These are phyloP conservation scores for Marasmius fiardii DNA, from an alignment of 1,284 basidiomycete genomes.

Conservation along the genomic window DNA sequence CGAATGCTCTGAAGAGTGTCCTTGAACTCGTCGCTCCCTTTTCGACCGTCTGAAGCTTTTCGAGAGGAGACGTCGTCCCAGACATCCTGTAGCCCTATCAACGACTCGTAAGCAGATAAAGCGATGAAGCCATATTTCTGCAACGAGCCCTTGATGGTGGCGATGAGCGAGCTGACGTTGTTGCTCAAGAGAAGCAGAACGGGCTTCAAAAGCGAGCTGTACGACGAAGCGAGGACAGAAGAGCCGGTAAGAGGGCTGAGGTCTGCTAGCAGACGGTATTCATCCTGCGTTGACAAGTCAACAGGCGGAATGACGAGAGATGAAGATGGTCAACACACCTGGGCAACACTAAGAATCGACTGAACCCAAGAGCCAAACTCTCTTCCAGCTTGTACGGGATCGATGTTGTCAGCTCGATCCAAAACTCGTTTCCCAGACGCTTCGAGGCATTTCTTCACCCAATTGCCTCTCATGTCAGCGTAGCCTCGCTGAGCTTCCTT, in stretches of 20 bases:
- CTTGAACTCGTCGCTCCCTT: conserved; percentile 64
- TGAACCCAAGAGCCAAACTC: conserved; percentile 70
- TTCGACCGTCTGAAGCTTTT: conserved; percentile 34
- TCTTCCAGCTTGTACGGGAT: conserved; percentile 57
- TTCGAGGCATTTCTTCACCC: conserved; percentile 71
- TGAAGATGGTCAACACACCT: conserved; percentile 37
- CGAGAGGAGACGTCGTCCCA: conserved; percentile 67
- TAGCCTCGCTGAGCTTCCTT: conserved; percentile 77
- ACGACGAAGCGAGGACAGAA: conserved; percentile 50
- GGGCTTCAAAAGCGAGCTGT: conserved; percentile 57
- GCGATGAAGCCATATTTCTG: conserved; percentile 83
- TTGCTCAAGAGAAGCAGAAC: conserved; percentile 59
- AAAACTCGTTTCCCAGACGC: conserved; percentile 62
- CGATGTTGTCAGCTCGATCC: conserved; percentile 62
- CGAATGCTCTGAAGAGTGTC: conserved; percentile 63
- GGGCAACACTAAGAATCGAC: conserved; percentile 54
- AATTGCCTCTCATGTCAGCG: conserved; percentile 78
- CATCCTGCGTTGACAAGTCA: conserved; percentile 43
- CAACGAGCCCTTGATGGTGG: conserved; percentile 77
- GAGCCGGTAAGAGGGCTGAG: conserved; percentile 55
- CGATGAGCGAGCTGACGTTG: conserved; percentile 58
- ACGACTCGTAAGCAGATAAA: conserved; percentile 58
- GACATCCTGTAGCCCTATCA: conserved; percentile 49
- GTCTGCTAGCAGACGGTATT: conserved; percentile 59
- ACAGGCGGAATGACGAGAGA: background rate